Conservation (phyloP, 306 rosid genomes). For the Bauhinia variegata region DNA sequence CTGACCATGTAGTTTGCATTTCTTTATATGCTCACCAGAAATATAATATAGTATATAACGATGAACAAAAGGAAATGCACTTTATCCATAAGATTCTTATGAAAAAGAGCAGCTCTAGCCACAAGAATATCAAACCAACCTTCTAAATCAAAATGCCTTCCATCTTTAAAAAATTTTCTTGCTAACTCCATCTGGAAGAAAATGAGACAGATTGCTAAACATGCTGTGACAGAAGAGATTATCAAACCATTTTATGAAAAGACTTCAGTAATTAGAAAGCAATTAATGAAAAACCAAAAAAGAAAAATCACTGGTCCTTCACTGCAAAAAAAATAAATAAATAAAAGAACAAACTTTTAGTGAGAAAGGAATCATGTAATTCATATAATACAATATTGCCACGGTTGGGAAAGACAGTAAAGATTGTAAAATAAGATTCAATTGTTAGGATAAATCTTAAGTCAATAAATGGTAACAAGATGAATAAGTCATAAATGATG, state of each 20-base stretch:
- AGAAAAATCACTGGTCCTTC: not conserved
- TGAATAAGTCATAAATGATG: not conserved
- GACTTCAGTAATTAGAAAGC: conserved; percentile 1
- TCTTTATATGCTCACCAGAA: not conserved
- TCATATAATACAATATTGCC: not conserved
- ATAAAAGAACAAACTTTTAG: too few relatives aligned
- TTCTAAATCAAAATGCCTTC: conserved; percentile 80
- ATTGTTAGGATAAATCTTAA: not conserved
- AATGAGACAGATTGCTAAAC: conserved; percentile 29
- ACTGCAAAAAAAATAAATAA: too few relatives aligned
- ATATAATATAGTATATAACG: not conserved
- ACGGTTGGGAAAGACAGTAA: not conserved
- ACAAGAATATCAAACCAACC: conserved; percentile 53
- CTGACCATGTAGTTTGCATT: conserved; percentile 3
- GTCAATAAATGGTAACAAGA: not conserved
- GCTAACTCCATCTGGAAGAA: conserved; percentile 76
- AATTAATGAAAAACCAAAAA: conserved; percentile 19
- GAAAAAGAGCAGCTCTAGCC: conserved; percentile 2
- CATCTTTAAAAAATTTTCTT: conserved; percentile 78
- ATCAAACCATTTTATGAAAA: conserved; percentile 15
- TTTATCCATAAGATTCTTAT: not conserved
- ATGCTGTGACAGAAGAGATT: conserved; percentile 25
- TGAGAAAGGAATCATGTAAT: not conserved
- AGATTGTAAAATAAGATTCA: not conserved
- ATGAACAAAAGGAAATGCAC: not conserved